Evolutionary conservation across 768 basidiomycete species (phyloP), one percentile per base, ranked within the genome.

Genomic region (Coprinellus micaceus): DNA sequence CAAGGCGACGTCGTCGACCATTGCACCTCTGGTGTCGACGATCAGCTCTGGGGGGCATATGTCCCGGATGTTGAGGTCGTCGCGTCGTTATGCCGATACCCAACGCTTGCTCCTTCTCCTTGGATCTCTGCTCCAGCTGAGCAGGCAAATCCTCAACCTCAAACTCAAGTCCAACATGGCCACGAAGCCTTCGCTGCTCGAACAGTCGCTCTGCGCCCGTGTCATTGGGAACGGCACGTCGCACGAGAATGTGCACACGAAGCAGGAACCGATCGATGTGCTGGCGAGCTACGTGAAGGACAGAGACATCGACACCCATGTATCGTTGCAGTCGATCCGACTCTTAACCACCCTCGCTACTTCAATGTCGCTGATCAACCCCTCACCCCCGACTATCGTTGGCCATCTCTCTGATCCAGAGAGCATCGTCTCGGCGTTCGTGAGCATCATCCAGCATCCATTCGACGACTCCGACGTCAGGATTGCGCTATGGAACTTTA

Each of bases 401-500:
- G 85, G 86, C 0, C 91, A 94, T 66, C 76, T 94, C 3, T 82
- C 85, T 3, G 82, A 90, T 61, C 86, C 92, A 1, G 90, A 92
- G 59, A 77, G 82, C 9, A 85, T 83, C 0, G 84, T 89, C 0
- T 68, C 82, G 2, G 76, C 82, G 0, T 72, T 93, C 19, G 85
- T 93, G 2, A 80, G 83, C 21, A 87, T 92, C 33, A 75, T 89
- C 5, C 82, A 85, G 54, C 86, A 92, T 64, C 89, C 91, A 0
- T 91, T 89, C 60, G 88, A 92, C 28, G 91, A 93, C 41, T 74
- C 85, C 19, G 65, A 78, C 7, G 77, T 91, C 29, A 84, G 89
- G 19, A 86, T 81, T 49, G 81, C 88, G 0, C 83, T 91, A 4
- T 98, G 95, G 94, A 82, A 80, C 59, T 88, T 96, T 60, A 85